phyloP scores from a whole-genome alignment of 2,329 filamentous ascomycete genomes.

The Colletotrichum horii region DNA sequence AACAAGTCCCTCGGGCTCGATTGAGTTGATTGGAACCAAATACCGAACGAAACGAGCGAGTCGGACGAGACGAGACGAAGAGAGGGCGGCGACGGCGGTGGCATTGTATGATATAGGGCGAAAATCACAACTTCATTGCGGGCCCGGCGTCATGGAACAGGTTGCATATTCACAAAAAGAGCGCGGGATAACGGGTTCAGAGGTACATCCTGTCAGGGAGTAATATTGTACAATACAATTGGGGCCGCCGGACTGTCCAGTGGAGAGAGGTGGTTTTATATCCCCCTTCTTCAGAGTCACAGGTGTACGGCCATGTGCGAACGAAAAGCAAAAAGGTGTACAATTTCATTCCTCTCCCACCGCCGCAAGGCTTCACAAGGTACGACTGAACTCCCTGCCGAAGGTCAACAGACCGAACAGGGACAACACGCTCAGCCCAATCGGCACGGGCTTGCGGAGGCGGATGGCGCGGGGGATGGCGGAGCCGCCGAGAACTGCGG shows the following conservation, averaged over 20 bases:
- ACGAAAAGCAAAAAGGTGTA: not conserved
- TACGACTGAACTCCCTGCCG: slow-evolving; percentile 68
- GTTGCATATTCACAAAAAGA: not conserved
- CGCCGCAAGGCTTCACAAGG: slow-evolving; percentile 32
- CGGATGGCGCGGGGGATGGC: slow-evolving; percentile 87
- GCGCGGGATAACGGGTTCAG: not conserved
- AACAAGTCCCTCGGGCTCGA: slow-evolving; percentile 45
- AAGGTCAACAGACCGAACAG: slow-evolving; percentile 81
- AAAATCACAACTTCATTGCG: not conserved
- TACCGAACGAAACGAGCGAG: not conserved
- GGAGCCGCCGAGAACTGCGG: slow-evolving; percentile 80
- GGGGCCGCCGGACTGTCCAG: not conserved
- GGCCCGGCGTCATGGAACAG: not conserved
- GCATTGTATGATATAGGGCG: not conserved
- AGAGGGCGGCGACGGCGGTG: not conserved
- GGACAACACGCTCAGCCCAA: slow-evolving; percentile 79
- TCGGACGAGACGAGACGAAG: not conserved
- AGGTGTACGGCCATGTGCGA: not conserved
- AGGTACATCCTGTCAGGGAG: not conserved
- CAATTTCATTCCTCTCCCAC: not conserved
- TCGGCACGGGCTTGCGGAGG: slow-evolving; percentile 82
- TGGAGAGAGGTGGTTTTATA: not conserved
- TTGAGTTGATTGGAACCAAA: not conserved
- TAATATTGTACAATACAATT: not conserved
- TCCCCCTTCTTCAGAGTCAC: not conserved